phyloP scores from a whole-genome alignment of 495 filamentous ascomycete genomes.

The Pyronema domesticum region DNA sequence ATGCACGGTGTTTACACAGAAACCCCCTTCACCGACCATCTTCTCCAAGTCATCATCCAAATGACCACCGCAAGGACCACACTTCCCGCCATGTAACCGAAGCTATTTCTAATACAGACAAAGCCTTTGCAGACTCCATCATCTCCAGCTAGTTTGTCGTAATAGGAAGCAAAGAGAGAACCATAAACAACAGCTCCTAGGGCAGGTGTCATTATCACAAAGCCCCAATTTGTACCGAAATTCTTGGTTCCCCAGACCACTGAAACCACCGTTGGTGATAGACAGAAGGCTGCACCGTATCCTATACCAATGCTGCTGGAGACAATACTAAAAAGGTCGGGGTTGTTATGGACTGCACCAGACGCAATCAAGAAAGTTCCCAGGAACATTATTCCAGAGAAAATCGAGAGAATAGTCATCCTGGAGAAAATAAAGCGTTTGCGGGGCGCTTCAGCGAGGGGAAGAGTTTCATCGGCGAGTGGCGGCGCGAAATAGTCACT shows the following conservation, averaged over 20 bases:
- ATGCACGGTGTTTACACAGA: slow-evolving; percentile 38
- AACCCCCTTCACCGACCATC: slow-evolving; percentile 65
- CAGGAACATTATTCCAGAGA: slow-evolving; percentile 54
- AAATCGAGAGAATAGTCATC: slow-evolving; percentile 57
- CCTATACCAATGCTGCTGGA: slow-evolving; percentile 68
- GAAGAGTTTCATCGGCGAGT: slow-evolving; percentile 25
- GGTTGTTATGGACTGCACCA: slow-evolving; percentile 45
- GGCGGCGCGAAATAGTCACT: slow-evolving; percentile 74
- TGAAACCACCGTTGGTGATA: slow-evolving; percentile 76
- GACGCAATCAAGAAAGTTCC: slow-evolving; percentile 61
- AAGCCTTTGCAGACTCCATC: slow-evolving; percentile 39
- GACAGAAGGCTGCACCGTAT: slow-evolving; percentile 78
- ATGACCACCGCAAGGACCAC: slow-evolving; percentile 59
- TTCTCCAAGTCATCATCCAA: slow-evolving; percentile 69
- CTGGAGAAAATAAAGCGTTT: slow-evolving; percentile 49
- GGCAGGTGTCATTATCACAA: slow-evolving; percentile 79
- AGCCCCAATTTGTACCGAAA: slow-evolving; percentile 95
- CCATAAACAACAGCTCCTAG: slow-evolving; percentile 74
- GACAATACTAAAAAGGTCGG: slow-evolving; percentile 58
- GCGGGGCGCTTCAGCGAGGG: slow-evolving; percentile 23
- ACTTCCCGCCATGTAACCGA: slow-evolving; percentile 63
- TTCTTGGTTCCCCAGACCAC: slow-evolving; percentile 98
- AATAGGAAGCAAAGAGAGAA: slow-evolving; percentile 59
- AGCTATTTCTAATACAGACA: slow-evolving; percentile 56
- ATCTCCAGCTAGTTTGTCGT: slow-evolving; percentile 35